Percentiles rank a stretch among this genome's conserved stretches.
These are phyloP conservation scores for Phytophthora hibernalis DNA, from an alignment of 352 stramenopile species.

Conservation along the genomic window DNA sequence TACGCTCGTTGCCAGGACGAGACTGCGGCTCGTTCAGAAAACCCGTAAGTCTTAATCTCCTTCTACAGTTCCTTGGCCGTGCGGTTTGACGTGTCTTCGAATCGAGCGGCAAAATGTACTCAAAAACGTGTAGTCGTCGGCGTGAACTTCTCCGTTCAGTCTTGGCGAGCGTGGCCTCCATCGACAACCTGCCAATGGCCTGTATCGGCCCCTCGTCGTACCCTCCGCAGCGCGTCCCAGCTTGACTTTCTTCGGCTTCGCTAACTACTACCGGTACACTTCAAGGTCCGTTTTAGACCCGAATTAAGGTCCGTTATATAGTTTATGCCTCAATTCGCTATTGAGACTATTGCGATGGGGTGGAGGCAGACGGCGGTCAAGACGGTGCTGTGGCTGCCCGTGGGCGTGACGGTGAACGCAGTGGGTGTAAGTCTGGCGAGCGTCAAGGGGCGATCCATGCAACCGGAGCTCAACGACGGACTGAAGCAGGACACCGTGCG, in stretches of 20 bases:
- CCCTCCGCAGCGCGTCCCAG: constrained; percentile 73
- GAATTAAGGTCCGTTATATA: no score
- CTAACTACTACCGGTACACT: no score
- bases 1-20: constrained; percentile 52
- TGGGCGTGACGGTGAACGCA: constrained; percentile 81
- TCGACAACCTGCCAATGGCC: constrained; percentile 69
- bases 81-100: constrained; percentile 37
- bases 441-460: constrained; percentile 86
- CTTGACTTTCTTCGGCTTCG: no score
- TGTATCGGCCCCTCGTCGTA: constrained; percentile 89
- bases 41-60: constrained; percentile 32
- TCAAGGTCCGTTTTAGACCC: no score
- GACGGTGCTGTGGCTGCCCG: constrained; percentile 78
- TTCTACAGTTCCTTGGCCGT: constrained; percentile 35
- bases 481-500: constrained; percentile 67
- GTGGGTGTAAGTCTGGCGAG: constrained; percentile 73
- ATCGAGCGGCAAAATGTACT: constrained; percentile 64
- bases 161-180: constrained; percentile 72
- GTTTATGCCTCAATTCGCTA: no score
- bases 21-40: constrained; percentile 58
- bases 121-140: constrained; percentile 86
- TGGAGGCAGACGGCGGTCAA: constrained; percentile 71
- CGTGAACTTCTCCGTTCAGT: constrained; percentile 70
- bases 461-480: constrained; percentile 82
- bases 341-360: constrained; percentile 37